Base-by-base conservation (phyloP, 306 rosid genomes). In the Begonia peltatifolia region DNA sequence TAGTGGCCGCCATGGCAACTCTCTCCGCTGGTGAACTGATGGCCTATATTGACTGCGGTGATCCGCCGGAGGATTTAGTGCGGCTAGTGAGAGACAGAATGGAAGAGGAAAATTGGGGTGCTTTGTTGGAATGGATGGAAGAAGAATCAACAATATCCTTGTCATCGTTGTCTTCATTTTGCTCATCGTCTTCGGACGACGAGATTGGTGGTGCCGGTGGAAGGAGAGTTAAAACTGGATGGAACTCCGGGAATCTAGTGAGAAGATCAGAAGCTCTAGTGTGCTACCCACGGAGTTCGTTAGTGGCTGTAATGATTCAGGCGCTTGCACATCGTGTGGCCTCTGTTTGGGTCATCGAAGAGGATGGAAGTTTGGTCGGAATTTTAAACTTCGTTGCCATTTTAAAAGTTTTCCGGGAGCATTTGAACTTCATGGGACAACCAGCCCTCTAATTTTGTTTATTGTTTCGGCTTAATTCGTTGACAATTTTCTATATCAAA, bases 221-320 rank as follows among this genome's bases (percentile, higher is more conserved):
- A 89, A n/a, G 68, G 79, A 76, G 76, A 42, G 69, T 83, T 41
- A 78, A 68, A 54, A 42, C 51, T 2, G 84, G 77, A 10, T 74
- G 93, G 30, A 73, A 77, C 51, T 79, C 93, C 0, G 82, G 82
- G 0, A 76, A 83, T 69, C 46, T 65, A 20, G 58, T 52, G 65
- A 76, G 85, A 57, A 74, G 87, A 10, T 69, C 85, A 2, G 97
- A 82, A 56, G 87, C 82, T 5, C 79, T 75, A 3, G 94, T 85
- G 12, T 85, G 94, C 62, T 69, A 80, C 47, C 84, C 94, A 2
- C 63, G 84, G 77, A 90, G 87, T 68, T 83, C 97, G 7, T 41
- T 90, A 74, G 84, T 80, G 63, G 95, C 97, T 0, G 95, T 83
- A 49, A 80, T 90, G 87, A 66, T 90, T 63, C 95, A 83, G 68